Conservation (phyloP, 2,329 filamentous ascomycete species). For the Ceratocystis huliohia region DNA sequence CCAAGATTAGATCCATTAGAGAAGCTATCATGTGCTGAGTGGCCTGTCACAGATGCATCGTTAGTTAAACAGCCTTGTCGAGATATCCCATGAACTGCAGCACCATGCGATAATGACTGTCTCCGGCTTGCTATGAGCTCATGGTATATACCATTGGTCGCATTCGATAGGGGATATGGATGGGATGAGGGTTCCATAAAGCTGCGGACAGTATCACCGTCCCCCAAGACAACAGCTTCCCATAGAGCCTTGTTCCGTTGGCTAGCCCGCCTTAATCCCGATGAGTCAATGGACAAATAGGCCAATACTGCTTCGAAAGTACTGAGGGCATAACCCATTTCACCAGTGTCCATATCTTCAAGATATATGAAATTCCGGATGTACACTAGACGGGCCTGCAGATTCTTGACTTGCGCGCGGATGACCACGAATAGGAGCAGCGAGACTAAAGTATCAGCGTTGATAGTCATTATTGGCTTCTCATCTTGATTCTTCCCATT, state of each 20-base stretch:
- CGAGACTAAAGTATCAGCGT: conserved; percentile 88
- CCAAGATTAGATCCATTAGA: conserved; percentile 49
- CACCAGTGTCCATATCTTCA: conserved; percentile 90
- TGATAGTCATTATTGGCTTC: conserved; percentile 47
- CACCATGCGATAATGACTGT: conserved; percentile 8
- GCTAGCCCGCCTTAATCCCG: conserved; percentile 70
- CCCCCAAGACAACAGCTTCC: conserved; percentile 71
- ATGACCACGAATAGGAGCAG: conserved; percentile 86
- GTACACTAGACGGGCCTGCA: conserved; percentile 82
- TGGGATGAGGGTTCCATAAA: conserved; percentile 56
- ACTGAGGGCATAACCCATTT: conserved; percentile 90
- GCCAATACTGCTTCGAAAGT: conserved; percentile 89
- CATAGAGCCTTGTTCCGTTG: conserved; percentile 74
- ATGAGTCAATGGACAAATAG: conserved; percentile 74
- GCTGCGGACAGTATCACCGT: conserved; percentile 58
- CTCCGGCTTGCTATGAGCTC: conserved; percentile 13
- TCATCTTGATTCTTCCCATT: conserved; percentile 28
- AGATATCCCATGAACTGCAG: conserved; percentile 26
- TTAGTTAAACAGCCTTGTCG: conserved; percentile 30
- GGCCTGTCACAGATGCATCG: conserved; percentile 27
- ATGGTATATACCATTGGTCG: conserved; percentile 13
- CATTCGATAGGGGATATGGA: not conserved
- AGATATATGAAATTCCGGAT: conserved; percentile 97
- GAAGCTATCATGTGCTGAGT: conserved; percentile 31
- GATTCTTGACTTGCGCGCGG: conserved; percentile 69